phyloP scores from a whole-genome alignment of 306 rosid species.

The Malus orientalis region DNA sequence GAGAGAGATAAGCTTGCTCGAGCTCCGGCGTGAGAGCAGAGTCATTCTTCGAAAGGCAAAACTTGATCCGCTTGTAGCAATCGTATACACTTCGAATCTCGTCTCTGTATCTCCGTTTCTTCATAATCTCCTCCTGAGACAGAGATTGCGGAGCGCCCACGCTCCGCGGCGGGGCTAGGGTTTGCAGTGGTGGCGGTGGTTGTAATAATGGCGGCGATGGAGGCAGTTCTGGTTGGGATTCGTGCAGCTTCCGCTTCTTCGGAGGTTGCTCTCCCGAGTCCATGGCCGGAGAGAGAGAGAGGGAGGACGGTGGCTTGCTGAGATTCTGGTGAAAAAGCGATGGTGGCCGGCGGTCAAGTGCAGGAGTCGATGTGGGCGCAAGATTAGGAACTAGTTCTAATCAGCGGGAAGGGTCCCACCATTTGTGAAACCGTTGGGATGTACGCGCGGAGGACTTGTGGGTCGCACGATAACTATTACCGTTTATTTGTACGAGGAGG shows the following conservation, averaged over 20 bases:
- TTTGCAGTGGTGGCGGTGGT: conserved; percentile 19
- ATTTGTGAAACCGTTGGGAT: not conserved
- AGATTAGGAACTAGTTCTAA: not conserved
- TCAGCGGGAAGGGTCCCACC: not conserved
- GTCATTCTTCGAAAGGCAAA: conserved; percentile 32
- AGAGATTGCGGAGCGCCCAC: conserved; percentile 29
- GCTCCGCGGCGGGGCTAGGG: conserved; percentile 18
- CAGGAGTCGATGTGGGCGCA: not conserved
- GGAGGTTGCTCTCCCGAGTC: conserved; percentile 57
- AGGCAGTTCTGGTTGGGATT: conserved; percentile 17
- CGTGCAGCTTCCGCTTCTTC: conserved; percentile 58
- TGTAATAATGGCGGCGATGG: conserved; percentile 7
- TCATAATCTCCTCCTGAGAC: conserved; percentile 44
- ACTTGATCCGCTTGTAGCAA: conserved; percentile 46
- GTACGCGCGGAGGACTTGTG: too few relatives aligned
- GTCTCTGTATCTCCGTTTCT: conserved; percentile 37
- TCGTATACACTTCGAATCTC: conserved; percentile 50
- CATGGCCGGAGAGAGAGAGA: conserved; percentile 32
- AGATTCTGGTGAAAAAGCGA: not conserved
- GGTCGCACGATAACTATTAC: too few relatives aligned
- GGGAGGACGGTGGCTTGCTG: conserved; percentile 6
- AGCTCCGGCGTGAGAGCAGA: conserved; percentile 31
- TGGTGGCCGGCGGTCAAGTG: not conserved
- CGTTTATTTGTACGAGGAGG: too few relatives aligned
- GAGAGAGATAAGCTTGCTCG: conserved; percentile 50